Base-by-base conservation (phyloP, 1,284 basidiomycete genomes). In the Moesziomyces sp. region DNA sequence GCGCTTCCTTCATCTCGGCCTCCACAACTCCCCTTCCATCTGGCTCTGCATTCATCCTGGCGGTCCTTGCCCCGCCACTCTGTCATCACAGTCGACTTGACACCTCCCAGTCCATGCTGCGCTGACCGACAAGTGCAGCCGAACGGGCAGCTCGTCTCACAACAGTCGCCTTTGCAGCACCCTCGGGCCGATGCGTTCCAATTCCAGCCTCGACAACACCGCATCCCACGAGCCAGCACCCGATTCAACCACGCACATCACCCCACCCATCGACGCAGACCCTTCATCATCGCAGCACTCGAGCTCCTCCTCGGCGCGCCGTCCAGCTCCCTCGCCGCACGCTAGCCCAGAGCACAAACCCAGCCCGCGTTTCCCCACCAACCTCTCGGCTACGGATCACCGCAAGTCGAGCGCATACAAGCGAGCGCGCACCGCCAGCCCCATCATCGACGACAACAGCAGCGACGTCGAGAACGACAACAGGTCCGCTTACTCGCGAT, bases 391-490 rank as follows among this genome's bases (percentile, higher is more conserved):
- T 2, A 23, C 56, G 28, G 46, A 66, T 14, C 55, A 10, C 7
- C 56, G 52, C 42, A 56, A 52, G 16, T 21, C 50, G 7, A 45
- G 56, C 14, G 54, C 64, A 16, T 74, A 62, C 66, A 74, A 74
- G 46, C 28, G 71, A 35, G 71, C 71, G 38, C 55, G 71, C 8
- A 74, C 71, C 23, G 66, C 65, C 46, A 69, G 65, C 33, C 71
- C 71, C 30, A 58, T 74, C 61, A 74, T 74, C 53, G 71, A 74
- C 71, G 71, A 74, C 44, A 69, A 69, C 55, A 69, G 65, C 52
- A 74, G 71, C 49, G 71, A 74, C 61, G 47, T 65, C 23, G 71
- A 74, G 28, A 62, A 38, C 45, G 71, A 73, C 38, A 18, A 14
- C 35, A 51, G 40, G 43, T 68, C 70, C 21, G 47, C 23, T 28